Conservation (phyloP, 2,329 filamentous ascomycete genomes). For the Aspergillus sp. region DNA sequence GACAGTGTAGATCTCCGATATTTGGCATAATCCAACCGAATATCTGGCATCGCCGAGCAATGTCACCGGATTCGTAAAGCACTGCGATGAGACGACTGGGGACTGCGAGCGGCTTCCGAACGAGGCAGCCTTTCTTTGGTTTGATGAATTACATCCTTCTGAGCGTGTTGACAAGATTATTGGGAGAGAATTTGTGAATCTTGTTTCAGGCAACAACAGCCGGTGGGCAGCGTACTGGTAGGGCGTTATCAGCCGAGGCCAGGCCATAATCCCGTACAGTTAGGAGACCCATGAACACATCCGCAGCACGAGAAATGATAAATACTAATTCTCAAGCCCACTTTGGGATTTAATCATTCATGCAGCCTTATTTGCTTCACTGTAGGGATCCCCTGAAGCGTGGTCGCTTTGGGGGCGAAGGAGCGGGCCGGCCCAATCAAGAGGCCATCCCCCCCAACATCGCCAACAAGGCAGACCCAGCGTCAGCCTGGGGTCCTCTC, state of each 20-base stretch:
- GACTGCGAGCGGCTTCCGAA: conserved; percentile 31
- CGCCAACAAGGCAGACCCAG: conserved; percentile 4
- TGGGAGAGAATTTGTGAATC: conserved; percentile 56
- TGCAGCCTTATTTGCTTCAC: background rate
- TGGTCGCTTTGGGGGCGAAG: background rate
- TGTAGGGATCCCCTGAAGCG: background rate
- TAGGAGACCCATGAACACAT: background rate
- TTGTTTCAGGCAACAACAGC: conserved; percentile 49
- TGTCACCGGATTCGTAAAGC: conserved; percentile 57
- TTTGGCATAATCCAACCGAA: conserved; percentile 58
- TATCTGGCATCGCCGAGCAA: conserved; percentile 66
- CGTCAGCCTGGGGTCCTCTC: conserved; percentile 3
- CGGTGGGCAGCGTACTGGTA: conserved; percentile 29
- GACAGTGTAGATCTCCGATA: conserved; percentile 47
- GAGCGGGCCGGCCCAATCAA: conserved; percentile 5
- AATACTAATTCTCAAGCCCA: no score
- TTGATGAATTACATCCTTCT: conserved; percentile 71
- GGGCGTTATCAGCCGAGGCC: background rate
- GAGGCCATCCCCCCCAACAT: conserved; percentile 1
- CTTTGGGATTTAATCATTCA: no score
- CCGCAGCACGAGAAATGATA: background rate
- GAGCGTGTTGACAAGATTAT: conserved; percentile 61
- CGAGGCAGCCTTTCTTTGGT: conserved; percentile 68
- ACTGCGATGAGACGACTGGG: conserved; percentile 49
- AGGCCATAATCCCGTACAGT: background rate